These are phyloP conservation scores for Puccinia brachypodii DNA, from an alignment of 1,284 basidiomycete genomes.

Conservation along the genomic window DNA sequence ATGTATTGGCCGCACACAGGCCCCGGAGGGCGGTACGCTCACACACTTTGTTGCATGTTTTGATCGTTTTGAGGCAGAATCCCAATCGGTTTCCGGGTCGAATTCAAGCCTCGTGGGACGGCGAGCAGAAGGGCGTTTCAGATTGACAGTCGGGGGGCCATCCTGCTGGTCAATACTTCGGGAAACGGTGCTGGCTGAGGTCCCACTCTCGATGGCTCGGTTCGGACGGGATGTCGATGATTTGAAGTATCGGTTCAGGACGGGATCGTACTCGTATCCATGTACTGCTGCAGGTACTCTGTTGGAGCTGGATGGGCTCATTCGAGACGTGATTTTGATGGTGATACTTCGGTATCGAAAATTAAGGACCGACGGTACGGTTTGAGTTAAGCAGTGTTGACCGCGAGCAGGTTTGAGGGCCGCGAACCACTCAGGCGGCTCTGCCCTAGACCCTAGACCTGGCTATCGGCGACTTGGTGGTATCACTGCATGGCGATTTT, in stretches of 20 bases:
- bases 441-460: background rate
- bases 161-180: background rate
- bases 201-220: background rate
- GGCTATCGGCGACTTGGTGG: background rate
- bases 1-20: background rate
- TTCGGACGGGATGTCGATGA: background rate
- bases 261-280: conserved; percentile 4
- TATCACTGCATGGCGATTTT: background rate
- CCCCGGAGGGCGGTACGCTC: background rate
- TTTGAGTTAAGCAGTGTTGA: background rate
- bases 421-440: background rate
- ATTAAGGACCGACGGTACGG: background rate
- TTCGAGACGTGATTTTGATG: background rate
- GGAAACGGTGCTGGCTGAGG: background rate
- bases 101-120: conserved; percentile 13
- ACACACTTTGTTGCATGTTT: conserved; percentile 1
- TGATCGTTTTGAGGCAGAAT: background rate
- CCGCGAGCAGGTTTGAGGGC: background rate
- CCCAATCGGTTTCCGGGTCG: background rate
- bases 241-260: conserved; percentile 20
- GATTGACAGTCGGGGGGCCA: background rate
- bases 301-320: background rate
- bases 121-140: background rate
- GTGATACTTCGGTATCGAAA: background rate
- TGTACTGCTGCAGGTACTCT: background rate